Evolutionary conservation across 2,329 filamentous ascomycete species (phyloP), one percentile per base, ranked within the genome.

Genomic region (Colletotrichum gigasporum): DNA sequence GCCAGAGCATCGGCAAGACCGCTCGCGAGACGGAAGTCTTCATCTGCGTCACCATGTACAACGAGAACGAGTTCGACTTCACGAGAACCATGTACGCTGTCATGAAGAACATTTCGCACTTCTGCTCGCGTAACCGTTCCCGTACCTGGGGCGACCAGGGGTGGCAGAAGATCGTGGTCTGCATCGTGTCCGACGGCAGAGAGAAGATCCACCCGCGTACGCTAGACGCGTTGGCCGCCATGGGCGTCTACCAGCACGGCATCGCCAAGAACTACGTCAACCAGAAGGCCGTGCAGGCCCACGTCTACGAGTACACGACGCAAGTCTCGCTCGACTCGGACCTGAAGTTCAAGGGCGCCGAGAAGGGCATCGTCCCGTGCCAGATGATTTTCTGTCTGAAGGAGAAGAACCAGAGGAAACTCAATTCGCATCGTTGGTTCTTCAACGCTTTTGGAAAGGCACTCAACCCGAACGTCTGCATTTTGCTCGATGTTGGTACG

Each of bases 181-280:
- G 94, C 75, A 92, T 99, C 73, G 94, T 99, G 63, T 94, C 94
- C 1, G 96, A 99, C 75, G 96, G 96, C 20, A 91, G 96, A 72
- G 90, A 92, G 69, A 94, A 82, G 78, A 95, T 99, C 30, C 93
- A 99, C 75, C 93, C 94, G 11, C 87, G 96, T 60, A 98, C 96
- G 0, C 86, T 99, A 1, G 96, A 99, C 75, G 96, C 94, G 5
- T 82, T 99, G 66, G 96, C 96, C 10, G 96, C 96, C 30, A 96
- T 99, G 89, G 96, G 96, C 65, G 94, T 97, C 56, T 99, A 99
- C 78, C 96, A 99, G 78, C 92, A 97, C 74, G 96, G 96, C 28
- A 98, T 99, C 73, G 96, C 96, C 63, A 99, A 99, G 85, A 99
- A 99, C 77, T 90, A 92, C 75, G 96, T 99, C 83, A 99, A 99